Evolutionary conservation across 2,329 filamentous ascomycete genomes (phyloP).

Genomic region (Pyrenophora teres): DNA sequence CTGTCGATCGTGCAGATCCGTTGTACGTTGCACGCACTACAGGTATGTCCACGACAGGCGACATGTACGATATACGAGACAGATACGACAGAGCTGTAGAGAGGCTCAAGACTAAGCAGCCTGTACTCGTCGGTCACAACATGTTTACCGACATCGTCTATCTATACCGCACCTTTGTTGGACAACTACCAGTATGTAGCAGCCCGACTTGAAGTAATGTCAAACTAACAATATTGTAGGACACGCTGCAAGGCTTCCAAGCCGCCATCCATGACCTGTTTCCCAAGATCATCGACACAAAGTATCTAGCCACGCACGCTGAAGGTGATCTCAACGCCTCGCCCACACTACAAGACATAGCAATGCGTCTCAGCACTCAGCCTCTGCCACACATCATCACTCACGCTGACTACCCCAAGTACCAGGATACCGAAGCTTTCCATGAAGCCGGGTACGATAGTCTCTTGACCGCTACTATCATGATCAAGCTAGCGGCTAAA

Average conservation of each 20-base stretch:
- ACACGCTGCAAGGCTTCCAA: conserved; percentile 59
- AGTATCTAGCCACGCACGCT: conserved; percentile 65
- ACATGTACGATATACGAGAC: conserved; percentile 42
- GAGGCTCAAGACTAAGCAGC: conserved; percentile 52
- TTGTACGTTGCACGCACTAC: conserved; percentile 43
- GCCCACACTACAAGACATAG: conserved; percentile 56
- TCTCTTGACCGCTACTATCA: conserved; percentile 63
- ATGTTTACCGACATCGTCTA: conserved; percentile 68
- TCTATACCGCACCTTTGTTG: conserved; percentile 66
- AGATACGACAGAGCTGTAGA: conserved; percentile 49
- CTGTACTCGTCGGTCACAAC: conserved; percentile 67
- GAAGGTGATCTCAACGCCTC: conserved; percentile 58
- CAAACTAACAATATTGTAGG: conserved; percentile 7
- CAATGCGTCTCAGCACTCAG: conserved; percentile 49
- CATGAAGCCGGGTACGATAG: conserved; percentile 70
- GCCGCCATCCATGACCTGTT: conserved; percentile 58
- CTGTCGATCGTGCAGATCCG: conserved; percentile 46
- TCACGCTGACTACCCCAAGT: conserved; percentile 46
- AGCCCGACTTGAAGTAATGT: background rate
- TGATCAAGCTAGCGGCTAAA: conserved; percentile 60
- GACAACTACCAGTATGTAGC: conserved; percentile 54
- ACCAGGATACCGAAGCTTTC: conserved; percentile 47
- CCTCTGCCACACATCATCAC: conserved; percentile 50
- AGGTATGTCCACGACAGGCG: conserved; percentile 42
- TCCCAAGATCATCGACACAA: conserved; percentile 65